These are phyloP conservation scores for Fusarium sp. DNA, from an alignment of 2,329 filamentous ascomycete species.

Conservation along the genomic window DNA sequence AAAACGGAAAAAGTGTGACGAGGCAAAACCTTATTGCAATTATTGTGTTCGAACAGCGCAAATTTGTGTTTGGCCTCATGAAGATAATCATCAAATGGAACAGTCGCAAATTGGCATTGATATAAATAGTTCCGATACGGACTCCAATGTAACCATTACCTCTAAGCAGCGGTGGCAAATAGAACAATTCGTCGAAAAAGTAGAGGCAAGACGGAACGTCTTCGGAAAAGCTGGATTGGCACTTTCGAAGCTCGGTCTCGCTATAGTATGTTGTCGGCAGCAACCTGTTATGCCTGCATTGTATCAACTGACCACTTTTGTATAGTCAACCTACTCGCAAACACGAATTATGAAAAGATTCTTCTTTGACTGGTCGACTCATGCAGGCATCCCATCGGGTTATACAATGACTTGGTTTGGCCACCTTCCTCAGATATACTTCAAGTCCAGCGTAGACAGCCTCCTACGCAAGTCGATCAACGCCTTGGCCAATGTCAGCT, in stretches of 20 bases:
- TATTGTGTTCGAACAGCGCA: neutral
- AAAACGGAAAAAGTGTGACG: neutral
- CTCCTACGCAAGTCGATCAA: neutral
- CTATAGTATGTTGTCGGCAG: neutral
- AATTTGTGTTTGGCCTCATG: neutral
- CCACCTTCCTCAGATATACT: neutral
- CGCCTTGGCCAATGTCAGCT: neutral
- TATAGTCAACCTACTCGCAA: neutral
- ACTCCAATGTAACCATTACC: neutral
- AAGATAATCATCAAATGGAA: neutral
- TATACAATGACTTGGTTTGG: neutral
- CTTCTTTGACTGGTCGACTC: neutral
- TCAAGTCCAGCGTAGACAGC: neutral
- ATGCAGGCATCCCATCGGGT: neutral
- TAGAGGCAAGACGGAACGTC: neutral
- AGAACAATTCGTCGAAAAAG: neutral
- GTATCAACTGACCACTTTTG: neutral
- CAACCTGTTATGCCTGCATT: neutral
- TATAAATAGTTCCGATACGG: neutral
- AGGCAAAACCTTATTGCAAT: neutral
- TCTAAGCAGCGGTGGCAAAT: neutral
- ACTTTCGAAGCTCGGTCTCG: neutral
- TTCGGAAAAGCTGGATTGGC: neutral
- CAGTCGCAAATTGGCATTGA: neutral
- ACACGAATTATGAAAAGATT: neutral